Base-by-base conservation (phyloP, 805 yeast genomes). In the Maudiozyma turicensis region DNA sequence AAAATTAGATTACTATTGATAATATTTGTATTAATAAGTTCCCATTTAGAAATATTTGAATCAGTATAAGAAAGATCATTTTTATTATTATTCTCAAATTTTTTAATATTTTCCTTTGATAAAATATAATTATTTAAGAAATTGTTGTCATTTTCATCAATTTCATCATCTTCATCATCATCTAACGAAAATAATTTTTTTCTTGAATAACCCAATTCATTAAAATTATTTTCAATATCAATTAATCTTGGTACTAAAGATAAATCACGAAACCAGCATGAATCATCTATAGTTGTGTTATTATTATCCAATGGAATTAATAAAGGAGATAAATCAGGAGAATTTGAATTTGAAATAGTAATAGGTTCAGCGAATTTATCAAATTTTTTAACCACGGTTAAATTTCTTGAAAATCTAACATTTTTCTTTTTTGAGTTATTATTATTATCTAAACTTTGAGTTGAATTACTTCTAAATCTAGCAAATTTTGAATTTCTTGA, bases 301-400 rank as follows among this genome's bases (percentile, higher is more conserved):
- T 13, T 14, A 15, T 15, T 3, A 15, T 38, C 35, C 3, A 54
- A 29, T 13, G 59, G 53, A 15, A 50, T 48, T 26, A 55, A 40
- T 10, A 56, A 35, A 1, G 66, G 61, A 6, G 56, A 53, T 33
- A 54, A 41, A 1, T 52, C 55, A 6, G 67, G 67, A 1, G 84
- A 74, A 54, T 72, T 73, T 41, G 77, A 79, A 46, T 72, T 68
- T 0, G 85, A 80, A n/a, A 82, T 84, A 1, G 84, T 74, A 9
- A 73, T 71, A 32, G 89, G 88, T 53, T 76, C 77, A 45, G 77
- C 82, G 30, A 66, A 63, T 41, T 80, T 81, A 56, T 80, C 78
- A 59, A 84, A 83, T 58, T 77, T 76, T 62, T 82, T 82, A 49
- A 84, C 75, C 40, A 79, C 79, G 47, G 79, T 81, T 50, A 82